A percentile compares a stretch with the other conserved stretches of the same genome.
phyloP scores from a whole-genome alignment of 2,329 filamentous ascomycete species.

The Pestalotiopsis sp. region DNA sequence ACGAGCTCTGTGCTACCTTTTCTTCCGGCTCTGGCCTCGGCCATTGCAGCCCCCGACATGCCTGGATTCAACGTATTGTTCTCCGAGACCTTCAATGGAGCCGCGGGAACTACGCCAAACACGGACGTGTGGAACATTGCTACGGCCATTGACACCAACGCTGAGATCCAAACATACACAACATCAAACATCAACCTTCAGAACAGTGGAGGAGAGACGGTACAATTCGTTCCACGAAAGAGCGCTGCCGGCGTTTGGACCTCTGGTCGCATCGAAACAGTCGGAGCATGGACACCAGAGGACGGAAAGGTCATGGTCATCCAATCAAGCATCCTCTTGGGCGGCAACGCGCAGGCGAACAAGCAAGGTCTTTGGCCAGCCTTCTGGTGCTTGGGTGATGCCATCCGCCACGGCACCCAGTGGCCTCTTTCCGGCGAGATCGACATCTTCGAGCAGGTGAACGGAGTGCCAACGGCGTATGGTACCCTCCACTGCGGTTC shows the following conservation, averaged over 20 bases:
- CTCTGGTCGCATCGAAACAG: conserved; percentile 52
- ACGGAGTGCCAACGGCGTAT: conserved; percentile 46
- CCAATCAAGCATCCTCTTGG: conserved; percentile 49
- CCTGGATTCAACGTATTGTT: conserved; percentile 45
- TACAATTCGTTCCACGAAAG: conserved; percentile 52
- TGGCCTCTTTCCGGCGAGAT: conserved; percentile 56
- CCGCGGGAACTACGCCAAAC: conserved; percentile 39
- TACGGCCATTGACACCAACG: conserved; percentile 47
- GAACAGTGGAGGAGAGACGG: conserved; percentile 50
- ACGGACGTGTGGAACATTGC: conserved; percentile 48
- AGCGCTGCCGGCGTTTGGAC: conserved; percentile 45
- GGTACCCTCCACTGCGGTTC: conserved; percentile 52
- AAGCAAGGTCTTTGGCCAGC: conserved; percentile 57
- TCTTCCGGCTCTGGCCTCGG: conserved; percentile 28
- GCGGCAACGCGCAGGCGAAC: conserved; percentile 34
- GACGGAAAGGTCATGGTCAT: conserved; percentile 42
- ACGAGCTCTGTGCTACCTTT: conserved; percentile 26
- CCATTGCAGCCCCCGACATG: conserved; percentile 29
- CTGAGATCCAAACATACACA: conserved; percentile 51
- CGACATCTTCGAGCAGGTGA: conserved; percentile 53
- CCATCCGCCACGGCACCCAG: conserved; percentile 44
- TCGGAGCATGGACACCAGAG: conserved; percentile 45
- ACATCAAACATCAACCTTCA: conserved; percentile 48
- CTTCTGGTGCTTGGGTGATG: conserved; percentile 54
- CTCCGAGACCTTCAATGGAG: conserved; percentile 47